Base-by-base conservation (phyloP, 2,329 filamentous ascomycete species). In the Aureobasidium sp. region DNA sequence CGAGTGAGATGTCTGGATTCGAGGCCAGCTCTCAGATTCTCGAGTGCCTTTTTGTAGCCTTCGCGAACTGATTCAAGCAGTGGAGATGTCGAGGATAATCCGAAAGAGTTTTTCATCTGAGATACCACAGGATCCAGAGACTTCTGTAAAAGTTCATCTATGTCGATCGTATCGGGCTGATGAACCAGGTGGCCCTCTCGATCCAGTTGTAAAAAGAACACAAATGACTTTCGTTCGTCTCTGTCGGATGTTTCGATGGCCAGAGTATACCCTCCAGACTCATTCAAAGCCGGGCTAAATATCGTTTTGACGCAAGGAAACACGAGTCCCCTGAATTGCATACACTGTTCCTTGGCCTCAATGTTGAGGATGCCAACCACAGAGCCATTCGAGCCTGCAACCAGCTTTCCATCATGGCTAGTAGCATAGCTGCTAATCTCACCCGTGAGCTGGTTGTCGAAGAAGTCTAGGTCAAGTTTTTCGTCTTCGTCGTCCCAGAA, bases 401-500 rank as follows among this genome's bases (percentile, higher is more conserved):
- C 10, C 9, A 46, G 41, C 12, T 32, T n/a, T 1, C n/a, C 53
- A 15, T 57, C 53, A 36, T 34, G 53, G 9, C 39, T 44, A 3
- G 23, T 2, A 42, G 52, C 26, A 10, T 29, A 32, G 9, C 1
- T 42, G 1, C 8, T 15, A 26, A 26, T 9, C 0, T 26, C n/a
- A 6, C 5, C 32, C 9, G 7, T 2, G 15, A 5, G 12, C 20
- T 52, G 32, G 10, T 9, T 6, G 6, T 23, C 29, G n/a, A 50
- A 52, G 9, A 52, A 27, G 5, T 12, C 6, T 2, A 57, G 6
- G 7, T 46, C 41, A 9, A 46, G 7, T 10, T 34, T 46, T n/a
- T 44, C 39, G 53, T 57, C 53, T 13, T 57, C 41, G n/a, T 44
- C 39, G 6, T 39, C 53, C 53, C 53, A 57, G 41, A 34, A 57